These are phyloP conservation scores for Yarrowia sp. DNA, from an alignment of 805 yeast genomes.

Conservation along the genomic window DNA sequence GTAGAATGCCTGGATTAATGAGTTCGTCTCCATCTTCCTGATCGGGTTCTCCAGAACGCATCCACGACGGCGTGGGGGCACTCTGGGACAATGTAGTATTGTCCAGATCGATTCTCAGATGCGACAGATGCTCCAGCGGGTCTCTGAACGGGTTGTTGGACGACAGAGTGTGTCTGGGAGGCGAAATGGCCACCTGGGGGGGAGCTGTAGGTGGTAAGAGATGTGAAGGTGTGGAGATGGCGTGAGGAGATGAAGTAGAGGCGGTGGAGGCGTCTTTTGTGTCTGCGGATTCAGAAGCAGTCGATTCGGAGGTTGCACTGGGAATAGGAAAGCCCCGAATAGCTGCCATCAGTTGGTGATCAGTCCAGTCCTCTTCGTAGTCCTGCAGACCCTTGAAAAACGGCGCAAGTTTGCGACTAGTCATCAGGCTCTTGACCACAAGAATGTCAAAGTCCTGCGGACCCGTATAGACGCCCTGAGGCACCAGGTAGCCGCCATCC, in stretches of 20 bases:
- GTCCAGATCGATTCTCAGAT: conserved; percentile 9
- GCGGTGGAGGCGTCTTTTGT: conserved; percentile 2
- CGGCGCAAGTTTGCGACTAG: conserved; percentile 75
- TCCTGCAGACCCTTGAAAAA: conserved; percentile 88
- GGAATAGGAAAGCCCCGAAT: conserved; percentile 35
- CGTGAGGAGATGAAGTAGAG: not conserved
- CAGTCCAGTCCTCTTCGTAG: conserved; percentile 67
- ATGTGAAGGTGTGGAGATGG: not conserved
- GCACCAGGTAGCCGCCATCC: conserved; percentile 93
- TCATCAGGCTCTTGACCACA: conserved; percentile 66
- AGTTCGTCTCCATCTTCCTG: conserved; percentile 9
- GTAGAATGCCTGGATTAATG: conserved; percentile 12
- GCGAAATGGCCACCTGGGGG: conserved; percentile 8
- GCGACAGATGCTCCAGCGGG: conserved; percentile 18
- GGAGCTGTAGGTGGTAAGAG: conserved; percentile 14
- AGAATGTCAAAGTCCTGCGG: conserved; percentile 72
- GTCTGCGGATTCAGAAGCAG: not conserved
- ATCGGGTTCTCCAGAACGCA: not conserved
- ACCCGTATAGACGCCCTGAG: conserved; percentile 78
- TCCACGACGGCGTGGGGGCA: not conserved
- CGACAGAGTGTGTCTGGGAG: not conserved
- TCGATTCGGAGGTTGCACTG: not conserved
- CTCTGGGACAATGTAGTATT: not conserved
- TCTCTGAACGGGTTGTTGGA: conserved; percentile 15
- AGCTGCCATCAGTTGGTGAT: conserved; percentile 56